A percentile compares a stretch with the other conserved stretches of the same genome.
Evolutionary conservation across 2,329 filamentous ascomycete species (phyloP).

Genomic region (Zymoseptoria tritici): DNA sequence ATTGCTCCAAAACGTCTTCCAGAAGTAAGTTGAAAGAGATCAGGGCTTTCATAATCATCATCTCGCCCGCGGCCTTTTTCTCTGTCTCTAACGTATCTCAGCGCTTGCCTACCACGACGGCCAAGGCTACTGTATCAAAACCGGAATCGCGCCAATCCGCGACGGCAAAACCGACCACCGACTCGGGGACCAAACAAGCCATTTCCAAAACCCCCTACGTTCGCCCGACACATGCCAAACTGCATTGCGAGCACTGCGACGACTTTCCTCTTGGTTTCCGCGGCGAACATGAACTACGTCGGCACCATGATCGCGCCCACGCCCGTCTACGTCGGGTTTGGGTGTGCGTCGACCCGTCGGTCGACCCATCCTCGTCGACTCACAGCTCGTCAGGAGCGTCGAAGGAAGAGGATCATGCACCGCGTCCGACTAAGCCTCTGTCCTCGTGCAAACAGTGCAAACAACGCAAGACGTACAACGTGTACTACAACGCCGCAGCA

Average conservation of each 20-base stretch:
- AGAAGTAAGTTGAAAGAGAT: constrained; percentile 3
- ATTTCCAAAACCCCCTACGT: constrained; percentile 49
- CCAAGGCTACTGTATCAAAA: neutral
- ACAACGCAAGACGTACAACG: constrained; percentile 70
- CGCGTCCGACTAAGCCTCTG: constrained; percentile 53
- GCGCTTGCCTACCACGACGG: neutral
- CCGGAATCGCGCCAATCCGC: constrained; percentile 4
- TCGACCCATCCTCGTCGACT: constrained; percentile 1
- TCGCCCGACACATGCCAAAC: constrained; percentile 63
- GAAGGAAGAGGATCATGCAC: constrained; percentile 3
- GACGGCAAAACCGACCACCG: neutral
- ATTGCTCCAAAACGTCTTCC: constrained; percentile 23
- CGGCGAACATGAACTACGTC: constrained; percentile 66
- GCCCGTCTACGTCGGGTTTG: constrained; percentile 50
- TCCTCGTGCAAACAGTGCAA: constrained; percentile 77
- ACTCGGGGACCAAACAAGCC: constrained; percentile 18
- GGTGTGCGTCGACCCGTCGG: constrained; percentile 52
- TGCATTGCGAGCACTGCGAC: constrained; percentile 62
- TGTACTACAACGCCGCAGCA: constrained; percentile 91
- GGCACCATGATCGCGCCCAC: constrained; percentile 59
- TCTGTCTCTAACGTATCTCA: neutral
- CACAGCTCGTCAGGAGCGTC: neutral
- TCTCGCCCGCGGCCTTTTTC: neutral
- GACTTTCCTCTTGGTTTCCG: constrained; percentile 62
- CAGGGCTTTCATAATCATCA: neutral